Evolutionary conservation across 495 filamentous ascomycete species (phyloP).

Genomic region (Xylaria telfairii): DNA sequence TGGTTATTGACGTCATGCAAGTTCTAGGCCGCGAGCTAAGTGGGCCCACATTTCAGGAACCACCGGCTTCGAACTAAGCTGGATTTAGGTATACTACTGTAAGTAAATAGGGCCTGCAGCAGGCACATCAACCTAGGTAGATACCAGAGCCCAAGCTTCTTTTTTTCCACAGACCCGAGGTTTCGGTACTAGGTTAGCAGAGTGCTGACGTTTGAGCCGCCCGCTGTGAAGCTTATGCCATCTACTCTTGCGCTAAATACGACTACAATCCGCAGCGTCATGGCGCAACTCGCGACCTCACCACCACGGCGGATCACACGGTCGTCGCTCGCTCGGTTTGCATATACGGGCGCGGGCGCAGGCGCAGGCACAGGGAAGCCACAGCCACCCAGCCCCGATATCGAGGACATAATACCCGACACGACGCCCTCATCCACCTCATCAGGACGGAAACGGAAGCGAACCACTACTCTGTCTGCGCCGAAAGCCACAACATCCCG

Average conservation of each 20-base stretch:
- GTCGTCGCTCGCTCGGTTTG: constrained; percentile 52
- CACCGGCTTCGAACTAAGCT: background rate
- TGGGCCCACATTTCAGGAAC: constrained; percentile 2
- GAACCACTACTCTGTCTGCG: constrained; percentile 37
- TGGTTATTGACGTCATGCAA: constrained; percentile 3
- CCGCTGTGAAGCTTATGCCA: constrained; percentile 55
- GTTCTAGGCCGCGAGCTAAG: constrained; percentile 8
- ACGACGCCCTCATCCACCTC: constrained; percentile 37
- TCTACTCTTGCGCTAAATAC: constrained; percentile 66
- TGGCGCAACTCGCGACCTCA: constrained; percentile 25
- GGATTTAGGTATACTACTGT: background rate
- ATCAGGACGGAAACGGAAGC: constrained; percentile 58
- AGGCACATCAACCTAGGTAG: background rate
- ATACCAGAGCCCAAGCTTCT: too few species aligned
- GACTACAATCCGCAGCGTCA: constrained; percentile 47
- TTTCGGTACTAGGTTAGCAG: background rate
- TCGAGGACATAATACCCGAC: constrained; percentile 64
- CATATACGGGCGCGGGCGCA: constrained; percentile 37
- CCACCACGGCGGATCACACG: constrained; percentile 55
- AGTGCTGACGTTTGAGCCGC: background rate
- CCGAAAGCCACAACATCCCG: constrained; percentile 25
- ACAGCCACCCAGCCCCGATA: constrained; percentile 56
- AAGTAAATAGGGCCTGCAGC: too few species aligned
- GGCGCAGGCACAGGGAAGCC: constrained; percentile 33
- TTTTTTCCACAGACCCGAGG: background rate